These are phyloP conservation scores for Pythium insidiosum DNA, from an alignment of 352 stramenopile species.

Conservation along the genomic window DNA sequence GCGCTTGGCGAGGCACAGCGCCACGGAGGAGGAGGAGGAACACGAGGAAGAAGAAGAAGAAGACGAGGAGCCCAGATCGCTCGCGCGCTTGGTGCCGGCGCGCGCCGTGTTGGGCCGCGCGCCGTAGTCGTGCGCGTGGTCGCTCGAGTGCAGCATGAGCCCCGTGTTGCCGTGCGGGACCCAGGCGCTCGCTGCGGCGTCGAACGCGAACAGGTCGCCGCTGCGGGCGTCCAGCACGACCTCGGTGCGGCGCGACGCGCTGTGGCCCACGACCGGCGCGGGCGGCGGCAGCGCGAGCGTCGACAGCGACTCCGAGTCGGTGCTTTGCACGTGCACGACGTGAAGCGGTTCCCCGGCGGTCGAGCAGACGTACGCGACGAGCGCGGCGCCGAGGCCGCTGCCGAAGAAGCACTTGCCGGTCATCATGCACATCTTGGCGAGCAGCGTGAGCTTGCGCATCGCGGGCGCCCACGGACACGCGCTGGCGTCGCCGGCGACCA, in stretches of 20 bases:
- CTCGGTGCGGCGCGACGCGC: slow-evolving; percentile 4
- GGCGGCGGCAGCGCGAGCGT: slow-evolving; percentile 32
- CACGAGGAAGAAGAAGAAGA: too few species aligned
- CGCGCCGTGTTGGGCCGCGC: slow-evolving; percentile 51
- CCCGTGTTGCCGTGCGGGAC: slow-evolving; percentile 70
- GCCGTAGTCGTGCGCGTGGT: slow-evolving; percentile 47
- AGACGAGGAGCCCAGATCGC: too few species aligned
- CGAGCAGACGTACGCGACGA: slow-evolving; percentile 64
- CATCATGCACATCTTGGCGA: slow-evolving; percentile 86
- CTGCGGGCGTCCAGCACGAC: slow-evolving; percentile 65
- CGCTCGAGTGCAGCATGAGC: slow-evolving; percentile 55
- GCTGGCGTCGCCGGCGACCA: slow-evolving; percentile 61
- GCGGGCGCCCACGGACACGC: slow-evolving; percentile 49
- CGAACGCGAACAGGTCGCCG: slow-evolving; percentile 63
- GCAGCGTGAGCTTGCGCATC: slow-evolving; percentile 49
- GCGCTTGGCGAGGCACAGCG: slow-evolving; percentile 37
- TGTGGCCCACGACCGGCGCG: neutral
- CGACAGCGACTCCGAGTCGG: slow-evolving; percentile 31
- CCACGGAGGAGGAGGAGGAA: slow-evolving; percentile 22
- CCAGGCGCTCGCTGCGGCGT: slow-evolving; percentile 27
- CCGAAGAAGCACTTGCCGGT: slow-evolving; percentile 78
- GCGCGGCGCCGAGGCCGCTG: slow-evolving; percentile 39
- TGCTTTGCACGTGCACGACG: slow-evolving; percentile 57
- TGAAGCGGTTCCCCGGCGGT: slow-evolving; percentile 55
- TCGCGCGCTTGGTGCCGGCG: slow-evolving; percentile 47